A percentile compares a stretch with the other conserved stretches of the same genome.
Evolutionary conservation across 2,329 filamentous ascomycete genomes (phyloP).

Genomic region (Colletotrichum coccodes): DNA sequence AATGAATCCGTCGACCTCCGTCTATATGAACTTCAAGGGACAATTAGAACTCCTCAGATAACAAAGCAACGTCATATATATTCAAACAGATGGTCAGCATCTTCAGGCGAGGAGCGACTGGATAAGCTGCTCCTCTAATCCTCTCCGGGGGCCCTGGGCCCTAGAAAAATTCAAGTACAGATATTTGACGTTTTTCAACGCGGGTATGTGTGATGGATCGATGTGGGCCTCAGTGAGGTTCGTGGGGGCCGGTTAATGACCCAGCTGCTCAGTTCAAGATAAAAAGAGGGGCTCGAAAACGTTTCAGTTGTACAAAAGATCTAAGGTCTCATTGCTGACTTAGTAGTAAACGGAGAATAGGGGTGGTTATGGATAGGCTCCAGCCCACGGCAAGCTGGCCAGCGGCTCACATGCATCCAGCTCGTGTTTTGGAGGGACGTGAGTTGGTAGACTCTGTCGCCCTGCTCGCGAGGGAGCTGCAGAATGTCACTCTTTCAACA

Average conservation of each 20-base stretch:
- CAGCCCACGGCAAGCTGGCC: not conserved
- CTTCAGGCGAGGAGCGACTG: not conserved
- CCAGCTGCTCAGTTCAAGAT: not conserved
- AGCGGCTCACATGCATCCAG: not conserved
- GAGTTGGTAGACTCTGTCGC: not conserved
- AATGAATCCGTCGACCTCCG: no score
- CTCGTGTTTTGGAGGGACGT: not conserved
- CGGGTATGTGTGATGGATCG: not conserved
- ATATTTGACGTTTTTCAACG: not conserved
- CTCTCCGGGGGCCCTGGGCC: not conserved
- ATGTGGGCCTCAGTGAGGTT: not conserved
- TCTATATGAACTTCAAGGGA: not conserved
- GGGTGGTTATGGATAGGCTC: not conserved
- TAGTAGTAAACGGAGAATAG: not conserved
- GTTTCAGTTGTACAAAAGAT: not conserved
- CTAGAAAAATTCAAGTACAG: not conserved
- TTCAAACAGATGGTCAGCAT: not conserved
- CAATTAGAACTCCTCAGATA: not conserved
- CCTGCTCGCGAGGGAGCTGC: not conserved
- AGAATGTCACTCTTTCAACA: not conserved
- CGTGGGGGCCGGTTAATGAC: not conserved
- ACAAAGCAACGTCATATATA: not conserved
- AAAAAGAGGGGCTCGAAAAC: not conserved
- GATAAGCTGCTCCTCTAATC: not conserved
- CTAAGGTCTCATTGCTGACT: not conserved